A percentile compares a stretch with the other conserved stretches of the same genome.
Evolutionary conservation across 345 rosid species (phyloP).

Genomic region (Ricinus communis): DNA sequence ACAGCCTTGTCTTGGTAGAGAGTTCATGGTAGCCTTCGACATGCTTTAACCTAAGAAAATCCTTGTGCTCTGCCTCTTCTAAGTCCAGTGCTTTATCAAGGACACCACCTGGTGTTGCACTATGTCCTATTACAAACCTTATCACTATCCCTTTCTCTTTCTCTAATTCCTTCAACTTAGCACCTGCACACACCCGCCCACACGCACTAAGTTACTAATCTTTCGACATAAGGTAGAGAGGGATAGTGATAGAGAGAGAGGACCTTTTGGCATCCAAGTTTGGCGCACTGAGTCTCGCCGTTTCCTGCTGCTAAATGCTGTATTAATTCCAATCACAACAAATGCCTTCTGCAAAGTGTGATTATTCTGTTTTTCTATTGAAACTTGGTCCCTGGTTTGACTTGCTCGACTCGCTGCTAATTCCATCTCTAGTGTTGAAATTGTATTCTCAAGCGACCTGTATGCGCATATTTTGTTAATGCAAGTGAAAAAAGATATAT

Average conservation of each 20-base stretch:
- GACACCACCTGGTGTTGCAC: constrained; percentile 71
- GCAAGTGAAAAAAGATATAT: not conserved
- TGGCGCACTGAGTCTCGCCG: constrained; percentile 72
- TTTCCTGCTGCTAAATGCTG: constrained; percentile 88
- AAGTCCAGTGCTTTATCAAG: constrained; percentile 73
- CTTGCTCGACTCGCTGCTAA: constrained; percentile 48
- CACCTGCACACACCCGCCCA: constrained; percentile 53
- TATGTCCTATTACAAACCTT: constrained; percentile 88
- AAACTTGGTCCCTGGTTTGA: constrained; percentile 20
- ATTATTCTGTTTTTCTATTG: constrained; percentile 31
- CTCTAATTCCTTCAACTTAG: constrained; percentile 65
- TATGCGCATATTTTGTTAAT: not conserved
- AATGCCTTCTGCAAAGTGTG: constrained; percentile 60
- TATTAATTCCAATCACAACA: constrained; percentile 79
- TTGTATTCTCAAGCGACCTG: constrained; percentile 71
- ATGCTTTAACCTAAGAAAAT: constrained; percentile 76
- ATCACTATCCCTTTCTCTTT: constrained; percentile 78
- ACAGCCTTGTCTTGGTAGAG: constrained; percentile 75
- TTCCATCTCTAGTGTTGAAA: constrained; percentile 66
- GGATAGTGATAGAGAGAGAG: not conserved
- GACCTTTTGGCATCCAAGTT: constrained; percentile 87
- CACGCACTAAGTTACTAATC: no score
- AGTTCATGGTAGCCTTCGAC: constrained; percentile 84
- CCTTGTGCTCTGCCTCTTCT: constrained; percentile 61
- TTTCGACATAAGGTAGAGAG: no score